Evolutionary conservation across 2,329 filamentous ascomycete genomes (phyloP), one percentile per base, ranked within the genome.

Genomic region (Pyrenophora seminiperda): DNA sequence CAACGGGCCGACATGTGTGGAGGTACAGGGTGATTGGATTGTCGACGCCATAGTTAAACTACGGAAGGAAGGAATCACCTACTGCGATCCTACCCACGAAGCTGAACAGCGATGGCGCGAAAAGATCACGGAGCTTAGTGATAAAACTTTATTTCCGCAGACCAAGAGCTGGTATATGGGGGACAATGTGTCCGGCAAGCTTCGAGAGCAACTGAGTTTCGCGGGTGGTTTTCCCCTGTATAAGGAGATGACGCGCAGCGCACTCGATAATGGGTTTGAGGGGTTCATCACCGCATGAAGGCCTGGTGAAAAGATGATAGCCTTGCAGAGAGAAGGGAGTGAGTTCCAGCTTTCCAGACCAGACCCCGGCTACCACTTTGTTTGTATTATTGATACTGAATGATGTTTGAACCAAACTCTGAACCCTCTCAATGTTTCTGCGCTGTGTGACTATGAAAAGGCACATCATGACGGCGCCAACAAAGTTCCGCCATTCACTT

Each of bases 131-230:
- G 66, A 75, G 61, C 34, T 77, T 15, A 72, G 68, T 17, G 72
- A 75, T 29, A 70, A 72, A 59, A 77, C 75, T 3, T 54, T 78
- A 17, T 73, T 77, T 56, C 74, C 74, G 6, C 66, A 67, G 19
- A 73, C 73, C 0, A 70, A 73, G 19, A 70, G 65, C 5, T 77
- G 74, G 76, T 78, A 78, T 41, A 75, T 74, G 73, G 72, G 72
- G 5, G 73, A 73, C 10, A 79, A 78, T 36, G 67, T 79, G 7
- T 76, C 76, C 1, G 77, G 77, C 10, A 78, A 77, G 66, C 64
- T 70, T 9, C 67, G 73, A 13, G 76, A 78, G 62, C 76, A 76
- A 48, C 60, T 79, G 40, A 77, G 72, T 39, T 79, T 71, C 58
- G 67, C 75, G 7, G 76, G 76, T 5, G 76, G 76, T 0, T 66